A percentile compares a stretch with the other conserved stretches of the same genome.
Conservation (phyloP, 148 eudicot genomes). For the Fagopyrum tataricum region DNA sequence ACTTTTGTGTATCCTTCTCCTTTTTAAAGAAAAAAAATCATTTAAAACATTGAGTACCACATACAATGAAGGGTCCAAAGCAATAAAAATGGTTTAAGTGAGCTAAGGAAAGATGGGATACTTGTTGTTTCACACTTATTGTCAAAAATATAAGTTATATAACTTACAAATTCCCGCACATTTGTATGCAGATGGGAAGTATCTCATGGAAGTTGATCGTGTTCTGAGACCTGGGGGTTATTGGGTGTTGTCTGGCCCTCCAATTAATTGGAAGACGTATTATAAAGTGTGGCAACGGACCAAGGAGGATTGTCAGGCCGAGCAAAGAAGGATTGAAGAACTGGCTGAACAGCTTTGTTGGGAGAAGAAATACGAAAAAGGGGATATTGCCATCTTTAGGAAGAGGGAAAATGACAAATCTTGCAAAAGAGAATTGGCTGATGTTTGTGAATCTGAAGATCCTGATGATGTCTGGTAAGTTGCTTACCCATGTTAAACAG, state of each 20-base stretch:
- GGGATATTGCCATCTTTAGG: constrained; percentile 66
- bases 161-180: background rate
- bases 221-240: constrained; percentile 81
- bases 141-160: no score
- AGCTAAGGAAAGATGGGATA: no score
- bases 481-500: background rate
- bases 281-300: constrained; percentile 61
- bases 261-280: constrained; percentile 66
- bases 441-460: constrained; percentile 43
- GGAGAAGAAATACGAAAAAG: constrained; percentile 82
- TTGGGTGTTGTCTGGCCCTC: constrained; percentile 81
- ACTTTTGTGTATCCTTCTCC: no score
- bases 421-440: constrained; percentile 34
- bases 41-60: no score
- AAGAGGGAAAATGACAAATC: constrained; percentile 47
- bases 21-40: no score
- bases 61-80: no score
- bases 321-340: constrained; percentile 61
- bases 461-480: constrained; percentile 73
- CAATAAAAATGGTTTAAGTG: no score
- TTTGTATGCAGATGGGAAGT: constrained; percentile 43
- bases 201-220: constrained; percentile 76
- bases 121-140: no score
- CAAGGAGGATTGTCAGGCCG: constrained; percentile 50
- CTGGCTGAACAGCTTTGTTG: constrained; percentile 64